Base-by-base conservation (phyloP, 352 stramenopile genomes). In the Pythium phragmitis region DNA sequence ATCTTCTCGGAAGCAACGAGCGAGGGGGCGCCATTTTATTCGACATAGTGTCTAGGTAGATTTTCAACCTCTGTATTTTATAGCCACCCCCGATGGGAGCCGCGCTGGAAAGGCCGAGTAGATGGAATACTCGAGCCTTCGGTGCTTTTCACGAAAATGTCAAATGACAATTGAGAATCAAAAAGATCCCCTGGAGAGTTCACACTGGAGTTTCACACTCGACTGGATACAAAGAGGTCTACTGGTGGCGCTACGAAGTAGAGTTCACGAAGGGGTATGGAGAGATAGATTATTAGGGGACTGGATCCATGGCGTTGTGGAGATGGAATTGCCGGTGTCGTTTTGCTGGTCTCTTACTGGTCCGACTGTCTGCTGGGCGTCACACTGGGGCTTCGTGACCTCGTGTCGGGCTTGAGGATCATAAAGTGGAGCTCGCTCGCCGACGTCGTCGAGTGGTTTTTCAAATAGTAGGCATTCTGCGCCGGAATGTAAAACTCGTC, bases 401-500 rank as follows among this genome's bases (percentile, higher is more conserved):
- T 36, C 42, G 66, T 57, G 64, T 90, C 81, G 0, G 81, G 81
- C 67, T 92, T 92, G 56, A 99, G 89, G 70, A 99, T 98, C 39
- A 87, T 98, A 74, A 98, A 99, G 58, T 93, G 97, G 60, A 99
- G 74, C 48, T 97, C 79, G 61, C 83, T 91, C 57, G 94, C 80
- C 2, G 79, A 76, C 7, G 73, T 88, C 53, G 77, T 77, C 14
- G 91, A 98, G 76, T 99, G 96, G 75, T 99, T 99, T 70, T 98
- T 92, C 59, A 99, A 85, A 68, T 93, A 89, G 72, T 99, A 99
- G 21, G 94, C 89, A 69, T 99, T 99, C 57, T 96, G 90, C 19
- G 96, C 79, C 14, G 97, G 97, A 47, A 99, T 89, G 69, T 98
- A 97, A 70, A 99, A 99, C 73, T 98, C 92, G 73, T 99, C 97